Conservation (phyloP, 2,329 filamentous ascomycete species). For the Zelopaecilomyces penicillatus region DNA sequence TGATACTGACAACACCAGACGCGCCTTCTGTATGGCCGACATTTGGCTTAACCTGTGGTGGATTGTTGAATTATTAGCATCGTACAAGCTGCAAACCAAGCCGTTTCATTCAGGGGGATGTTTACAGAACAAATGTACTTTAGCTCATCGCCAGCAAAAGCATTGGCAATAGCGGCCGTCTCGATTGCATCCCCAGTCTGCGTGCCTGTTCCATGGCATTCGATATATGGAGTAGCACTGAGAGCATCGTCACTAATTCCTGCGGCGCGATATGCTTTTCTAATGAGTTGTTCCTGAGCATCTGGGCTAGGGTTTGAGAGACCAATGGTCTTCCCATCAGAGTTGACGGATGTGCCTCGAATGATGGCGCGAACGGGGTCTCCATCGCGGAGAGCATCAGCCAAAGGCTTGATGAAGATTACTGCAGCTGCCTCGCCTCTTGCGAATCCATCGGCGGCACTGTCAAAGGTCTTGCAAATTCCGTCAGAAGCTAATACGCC, state of each 20-base stretch:
- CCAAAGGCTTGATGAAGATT: constrained; percentile 45
- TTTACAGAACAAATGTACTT: constrained; percentile 8
- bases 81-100: no score
- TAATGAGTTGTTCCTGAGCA: constrained; percentile 30
- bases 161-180: constrained; percentile 20
- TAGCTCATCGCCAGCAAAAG: constrained; percentile 15
- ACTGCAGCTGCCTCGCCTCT: constrained; percentile 49
- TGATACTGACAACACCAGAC: constrained; percentile 18
- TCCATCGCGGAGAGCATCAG: constrained; percentile 42
- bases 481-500: constrained; percentile 22
- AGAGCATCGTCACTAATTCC: constrained; percentile 12
- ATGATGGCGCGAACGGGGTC: constrained; percentile 44
- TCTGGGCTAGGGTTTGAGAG: constrained; percentile 39
- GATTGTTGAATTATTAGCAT: no score
- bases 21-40: constrained; percentile 21
- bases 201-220: constrained; percentile 24
- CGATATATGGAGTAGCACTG: constrained; percentile 18
- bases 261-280: constrained; percentile 17
- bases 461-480: constrained; percentile 38
- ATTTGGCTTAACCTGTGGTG: constrained; percentile 14
- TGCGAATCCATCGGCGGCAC: constrained; percentile 41
- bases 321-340: constrained; percentile 14
- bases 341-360: constrained; percentile 38
- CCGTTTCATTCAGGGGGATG: not conserved
- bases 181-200: constrained; percentile 21